Evolutionary conservation across 148 eudicot genomes (phyloP), one percentile per base, ranked within the genome.

Genomic region (Rhododendron griersonianum): DNA sequence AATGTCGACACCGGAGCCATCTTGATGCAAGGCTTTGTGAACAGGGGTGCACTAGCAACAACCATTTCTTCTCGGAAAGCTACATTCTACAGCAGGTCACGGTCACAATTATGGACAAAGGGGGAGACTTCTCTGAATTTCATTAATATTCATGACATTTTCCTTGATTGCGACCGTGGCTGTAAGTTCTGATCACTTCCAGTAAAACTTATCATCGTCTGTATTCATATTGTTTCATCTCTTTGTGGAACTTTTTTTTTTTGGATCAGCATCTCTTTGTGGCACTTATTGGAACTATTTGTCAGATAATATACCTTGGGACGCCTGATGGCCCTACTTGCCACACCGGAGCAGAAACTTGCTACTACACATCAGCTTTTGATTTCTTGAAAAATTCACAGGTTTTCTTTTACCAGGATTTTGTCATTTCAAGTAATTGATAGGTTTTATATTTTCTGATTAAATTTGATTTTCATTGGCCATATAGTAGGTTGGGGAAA

Each of bases 11-110:
- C 98, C 0, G 98, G 99, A 90, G 98, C 98, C 63, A 91, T 97
- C 81, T 91, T 96, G 89, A 96, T 96, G 99, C 99, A 96, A 96
- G 98, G 99, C 65, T 96, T 96, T 92, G 92, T 88, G 84, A 96
- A 95, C 87, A 94, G 93, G 89, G 98, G 94, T 53, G 99, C 99
- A 37, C 93, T 96, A n/a, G 92, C 91, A 74, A 86, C 88, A 25
- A 93, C 98, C 41, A 91, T 97, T 87, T 91, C 95, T 57, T 94
- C 99, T 51, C 94, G 91, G 78, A 97, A 93, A 87, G 99, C 99
- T 83, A 97, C 99, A 53, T 97, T 97, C 71, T 97, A 87, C 88
- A 97, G 99, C 91, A 91, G 98, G 88, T 97, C 98, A 86, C 87
- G 99, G 77, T 93, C 96, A 51, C 77, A 90, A 57, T 87, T 97